A percentile compares a stretch with the other conserved stretches of the same genome.
phyloP scores from a whole-genome alignment of 2,329 filamentous ascomycete species.

The Stagonosporopsis vannaccii region DNA sequence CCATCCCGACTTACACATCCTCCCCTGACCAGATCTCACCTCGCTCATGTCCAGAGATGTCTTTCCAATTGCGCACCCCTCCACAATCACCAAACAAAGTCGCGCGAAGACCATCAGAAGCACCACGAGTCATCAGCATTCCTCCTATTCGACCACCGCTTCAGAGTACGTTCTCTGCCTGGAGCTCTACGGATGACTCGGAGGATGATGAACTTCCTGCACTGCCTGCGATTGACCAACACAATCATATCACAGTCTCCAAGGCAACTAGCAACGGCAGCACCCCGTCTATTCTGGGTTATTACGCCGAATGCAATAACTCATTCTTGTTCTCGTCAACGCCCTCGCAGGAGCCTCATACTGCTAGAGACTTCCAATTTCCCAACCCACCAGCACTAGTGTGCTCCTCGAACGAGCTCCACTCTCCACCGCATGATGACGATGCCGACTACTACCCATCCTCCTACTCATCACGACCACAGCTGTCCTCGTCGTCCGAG shows the following conservation, averaged over 20 bases:
- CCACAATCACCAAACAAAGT: constrained; percentile 31
- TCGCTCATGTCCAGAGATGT: constrained; percentile 43
- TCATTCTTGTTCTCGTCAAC: constrained; percentile 45
- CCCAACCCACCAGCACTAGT: constrained; percentile 25
- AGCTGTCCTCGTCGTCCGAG: constrained; percentile 41
- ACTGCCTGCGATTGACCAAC: constrained; percentile 21
- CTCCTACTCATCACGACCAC: constrained; percentile 35
- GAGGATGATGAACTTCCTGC: constrained; percentile 29
- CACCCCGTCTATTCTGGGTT: constrained; percentile 41
- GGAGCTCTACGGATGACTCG: constrained; percentile 48
- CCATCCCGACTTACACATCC: constrained; percentile 44
- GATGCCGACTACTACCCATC: constrained; percentile 34
- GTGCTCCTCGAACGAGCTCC: constrained; percentile 17
- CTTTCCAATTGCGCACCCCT: constrained; percentile 28
- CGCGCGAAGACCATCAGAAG: constrained; percentile 26
- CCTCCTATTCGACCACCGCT: constrained; percentile 43
- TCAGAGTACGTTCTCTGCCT: constrained; percentile 46
- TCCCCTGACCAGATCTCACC: constrained; percentile 31
- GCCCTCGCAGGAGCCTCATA: constrained; percentile 33
- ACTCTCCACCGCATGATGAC: constrained; percentile 11
- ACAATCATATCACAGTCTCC: constrained; percentile 10
- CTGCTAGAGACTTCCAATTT: constrained; percentile 33
- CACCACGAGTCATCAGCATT: constrained; percentile 38
- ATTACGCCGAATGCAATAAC: constrained; percentile 37
- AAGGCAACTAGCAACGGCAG: constrained; percentile 29